Evolutionary conservation across 2,329 filamentous ascomycete genomes (phyloP).

Genomic region (Colletotrichum lentis): DNA sequence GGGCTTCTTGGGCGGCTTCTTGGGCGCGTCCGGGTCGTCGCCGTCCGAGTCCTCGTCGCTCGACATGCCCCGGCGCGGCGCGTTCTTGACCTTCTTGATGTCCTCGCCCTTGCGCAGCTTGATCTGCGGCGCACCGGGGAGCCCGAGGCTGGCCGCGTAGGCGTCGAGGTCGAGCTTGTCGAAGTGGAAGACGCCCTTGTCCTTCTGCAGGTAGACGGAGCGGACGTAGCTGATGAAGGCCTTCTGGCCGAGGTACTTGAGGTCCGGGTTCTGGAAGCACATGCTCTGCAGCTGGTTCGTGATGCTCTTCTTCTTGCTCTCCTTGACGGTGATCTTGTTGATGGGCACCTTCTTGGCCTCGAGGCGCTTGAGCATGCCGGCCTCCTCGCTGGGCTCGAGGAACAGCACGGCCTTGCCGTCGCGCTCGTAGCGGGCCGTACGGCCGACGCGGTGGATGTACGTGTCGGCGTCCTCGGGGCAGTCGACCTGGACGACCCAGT

Average conservation of each 20-base stretch:
- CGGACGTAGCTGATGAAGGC: conserved; percentile 91
- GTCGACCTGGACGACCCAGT: conserved; percentile 99
- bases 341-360: conserved; percentile 91
- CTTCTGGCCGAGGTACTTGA: conserved; percentile 96
- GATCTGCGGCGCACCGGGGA: conserved; percentile 91
- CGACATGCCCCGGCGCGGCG: conserved; percentile 72
- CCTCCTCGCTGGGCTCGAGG: conserved; percentile 89
- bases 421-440: conserved; percentile 92
- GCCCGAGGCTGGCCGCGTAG: conserved; percentile 83
- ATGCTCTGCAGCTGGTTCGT: conserved; percentile 87
- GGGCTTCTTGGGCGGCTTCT: conserved; percentile 70
- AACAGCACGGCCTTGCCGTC: conserved; percentile 90
- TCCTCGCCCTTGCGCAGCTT: conserved; percentile 92
- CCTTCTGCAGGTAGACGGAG: conserved; percentile 85
- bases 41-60: conserved; percentile 69
- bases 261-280: conserved; percentile 92
- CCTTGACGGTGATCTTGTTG: conserved; percentile 82
- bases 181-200: conserved; percentile 90
- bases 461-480: conserved; percentile 97
- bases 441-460: conserved; percentile 94
- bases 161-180: conserved; percentile 84
- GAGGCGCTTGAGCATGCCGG: conserved; percentile 85
- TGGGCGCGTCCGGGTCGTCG: conserved; percentile 55
- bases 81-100: conserved; percentile 86
- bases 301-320: conserved; percentile 89